Conservation (phyloP, 2,329 filamentous ascomycete genomes). For the Pseudohalonectria lignicola region DNA sequence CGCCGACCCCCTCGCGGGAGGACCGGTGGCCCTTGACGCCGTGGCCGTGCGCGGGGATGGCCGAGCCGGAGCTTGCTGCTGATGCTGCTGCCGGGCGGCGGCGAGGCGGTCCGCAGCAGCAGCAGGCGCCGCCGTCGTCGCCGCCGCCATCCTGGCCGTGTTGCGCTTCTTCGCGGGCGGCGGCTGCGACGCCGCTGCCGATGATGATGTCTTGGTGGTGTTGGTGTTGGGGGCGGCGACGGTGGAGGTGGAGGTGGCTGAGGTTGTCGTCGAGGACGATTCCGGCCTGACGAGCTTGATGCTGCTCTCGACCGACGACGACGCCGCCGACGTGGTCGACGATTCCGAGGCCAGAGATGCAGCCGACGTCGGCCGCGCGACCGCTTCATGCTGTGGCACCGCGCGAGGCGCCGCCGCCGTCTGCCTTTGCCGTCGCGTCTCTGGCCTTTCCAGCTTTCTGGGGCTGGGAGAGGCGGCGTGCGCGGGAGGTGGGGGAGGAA, state of each 20-base stretch:
- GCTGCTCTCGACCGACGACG: background rate
- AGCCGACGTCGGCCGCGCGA: constrained; percentile 6
- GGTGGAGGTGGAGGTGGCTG: too few relatives aligned
- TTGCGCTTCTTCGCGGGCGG: constrained; percentile 2
- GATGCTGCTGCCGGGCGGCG: too few relatives aligned
- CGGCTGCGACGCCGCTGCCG: background rate
- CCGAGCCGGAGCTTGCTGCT: background rate
- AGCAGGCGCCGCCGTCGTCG: too few relatives aligned
- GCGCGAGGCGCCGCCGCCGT: background rate
- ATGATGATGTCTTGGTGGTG: background rate
- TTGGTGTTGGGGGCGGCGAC: background rate
- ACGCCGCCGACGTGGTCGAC: background rate
- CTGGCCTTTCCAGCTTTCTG: too few relatives aligned
- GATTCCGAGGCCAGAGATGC: constrained; percentile 1
- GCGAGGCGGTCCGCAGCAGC: too few relatives aligned
- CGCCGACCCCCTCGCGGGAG: too few relatives aligned
- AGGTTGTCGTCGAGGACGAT: background rate
- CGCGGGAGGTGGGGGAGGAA: too few relatives aligned
- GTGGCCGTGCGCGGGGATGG: background rate
- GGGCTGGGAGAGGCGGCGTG: too few relatives aligned
- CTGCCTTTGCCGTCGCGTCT: background rate
- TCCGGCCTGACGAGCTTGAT: constrained; percentile 2
- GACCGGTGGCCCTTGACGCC: too few relatives aligned
- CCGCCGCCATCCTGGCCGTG: background rate
- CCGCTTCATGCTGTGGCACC: background rate